These are phyloP conservation scores for Neopestalotiopsis sp. DNA, from an alignment of 2,329 filamentous ascomycete genomes.

Conservation along the genomic window DNA sequence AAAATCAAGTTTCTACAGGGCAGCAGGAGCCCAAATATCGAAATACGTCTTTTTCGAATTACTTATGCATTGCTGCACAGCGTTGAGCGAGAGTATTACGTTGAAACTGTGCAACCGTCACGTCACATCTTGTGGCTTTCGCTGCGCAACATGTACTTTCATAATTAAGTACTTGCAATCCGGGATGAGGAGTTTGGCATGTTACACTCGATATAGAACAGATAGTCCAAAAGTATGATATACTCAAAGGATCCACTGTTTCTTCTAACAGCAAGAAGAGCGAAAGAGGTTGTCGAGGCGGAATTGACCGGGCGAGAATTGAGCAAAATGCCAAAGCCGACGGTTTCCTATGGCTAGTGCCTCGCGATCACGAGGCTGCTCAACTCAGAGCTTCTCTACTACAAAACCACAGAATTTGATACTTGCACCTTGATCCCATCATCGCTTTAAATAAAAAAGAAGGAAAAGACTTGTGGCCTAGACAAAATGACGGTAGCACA, in stretches of 20 bases:
- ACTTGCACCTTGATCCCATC: neutral
- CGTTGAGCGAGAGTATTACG: too few relatives aligned
- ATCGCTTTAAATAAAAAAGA: too few relatives aligned
- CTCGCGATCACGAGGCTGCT: conserved; percentile 4
- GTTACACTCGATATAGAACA: too few relatives aligned
- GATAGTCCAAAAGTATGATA: neutral
- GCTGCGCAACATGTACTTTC: too few relatives aligned
- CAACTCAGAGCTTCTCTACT: neutral
- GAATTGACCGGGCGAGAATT: neutral
- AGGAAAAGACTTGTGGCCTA: neutral
- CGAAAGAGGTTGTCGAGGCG: neutral
- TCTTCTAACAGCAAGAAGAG: neutral
- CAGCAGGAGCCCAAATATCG: too few relatives aligned
- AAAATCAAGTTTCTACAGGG: too few relatives aligned
- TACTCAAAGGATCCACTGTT: neutral
- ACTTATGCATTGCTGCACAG: too few relatives aligned
- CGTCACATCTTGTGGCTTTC: too few relatives aligned
- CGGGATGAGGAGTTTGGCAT: too few relatives aligned
- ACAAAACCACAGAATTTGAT: neutral
- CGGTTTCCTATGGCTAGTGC: conserved; percentile 32
- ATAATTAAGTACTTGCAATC: too few relatives aligned
- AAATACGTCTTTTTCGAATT: too few relatives aligned
- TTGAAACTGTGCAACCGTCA: too few relatives aligned
- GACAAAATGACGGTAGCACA: conserved; percentile 54
- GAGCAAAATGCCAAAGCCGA: conserved; percentile 28